phyloP scores from a whole-genome alignment of 2,329 filamentous ascomycete genomes.

The Trichoderma semiorbis region DNA sequence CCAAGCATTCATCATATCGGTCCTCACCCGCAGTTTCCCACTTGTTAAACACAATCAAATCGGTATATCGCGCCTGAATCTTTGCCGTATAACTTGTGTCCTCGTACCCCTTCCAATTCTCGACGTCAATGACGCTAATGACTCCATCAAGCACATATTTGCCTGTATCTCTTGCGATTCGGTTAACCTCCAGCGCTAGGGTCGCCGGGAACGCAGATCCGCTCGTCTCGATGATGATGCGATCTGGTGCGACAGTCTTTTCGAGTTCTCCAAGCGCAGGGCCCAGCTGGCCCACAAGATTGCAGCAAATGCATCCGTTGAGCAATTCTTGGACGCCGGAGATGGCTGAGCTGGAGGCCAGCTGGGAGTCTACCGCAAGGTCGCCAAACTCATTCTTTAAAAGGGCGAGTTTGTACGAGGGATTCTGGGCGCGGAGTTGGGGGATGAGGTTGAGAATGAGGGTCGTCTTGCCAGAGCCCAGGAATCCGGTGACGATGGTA shows the following conservation, averaged over 20 bases:
- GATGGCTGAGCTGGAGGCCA: conserved; percentile 78
- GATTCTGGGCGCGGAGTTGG: conserved; percentile 72
- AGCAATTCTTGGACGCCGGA: conserved; percentile 89
- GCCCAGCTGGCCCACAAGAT: conserved; percentile 86
- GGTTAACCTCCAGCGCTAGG: conserved; percentile 84
- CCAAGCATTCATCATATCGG: conserved; percentile 71
- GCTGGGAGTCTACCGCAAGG: conserved; percentile 86
- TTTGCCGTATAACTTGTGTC: conserved; percentile 86
- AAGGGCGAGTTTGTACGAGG: conserved; percentile 80
- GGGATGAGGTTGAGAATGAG: conserved; percentile 91
- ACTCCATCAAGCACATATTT: conserved; percentile 80
- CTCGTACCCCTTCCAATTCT: conserved; percentile 93
- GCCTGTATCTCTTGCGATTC: conserved; percentile 65
- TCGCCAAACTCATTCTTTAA: conserved; percentile 99
- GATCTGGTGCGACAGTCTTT: conserved; percentile 58
- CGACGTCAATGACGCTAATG: conserved; percentile 84
- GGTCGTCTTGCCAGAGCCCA: conserved; percentile 94
- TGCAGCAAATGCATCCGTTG: conserved; percentile 98
- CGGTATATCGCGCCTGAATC: conserved; percentile 84
- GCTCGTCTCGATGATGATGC: conserved; percentile 91
- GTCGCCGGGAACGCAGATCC: conserved; percentile 87
- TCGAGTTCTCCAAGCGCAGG: conserved; percentile 75
- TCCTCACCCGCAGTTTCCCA: conserved; percentile 76
- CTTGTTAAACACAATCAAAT: conserved; percentile 89
- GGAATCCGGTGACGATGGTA: conserved; percentile 93